Evolutionary conservation across 371 early-diverging fungal genomes (phyloP), one percentile per base, ranked within the genome.

Genomic region (Coemansia sp.): DNA sequence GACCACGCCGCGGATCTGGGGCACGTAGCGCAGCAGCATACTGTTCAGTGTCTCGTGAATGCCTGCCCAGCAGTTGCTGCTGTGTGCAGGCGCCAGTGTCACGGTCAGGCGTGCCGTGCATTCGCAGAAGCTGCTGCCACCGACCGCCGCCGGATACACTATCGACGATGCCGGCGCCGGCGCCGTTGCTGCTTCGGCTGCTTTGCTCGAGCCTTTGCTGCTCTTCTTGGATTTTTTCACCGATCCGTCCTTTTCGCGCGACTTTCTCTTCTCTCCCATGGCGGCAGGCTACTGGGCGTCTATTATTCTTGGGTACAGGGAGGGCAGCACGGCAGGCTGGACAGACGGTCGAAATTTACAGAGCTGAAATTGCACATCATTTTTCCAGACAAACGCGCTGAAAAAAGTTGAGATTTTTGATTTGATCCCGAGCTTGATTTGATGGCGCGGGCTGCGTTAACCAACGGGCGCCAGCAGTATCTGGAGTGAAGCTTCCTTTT

Each of bases 1-100:
- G 12, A 94, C 88, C 38, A 97, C 90, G 57, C 96, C 95, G 62
- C 90, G 89, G 5, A 96, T 83, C 69, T 92, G 89, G 34, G 90
- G 87, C 46, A 94, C 80, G 56, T 77, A 93, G 88, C 87, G 89
- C 86, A 93, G 87, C n/a, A 95, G 84, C 80, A 92, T 90, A 34
- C 85, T 84, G 69, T 91, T 90, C 29, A 95, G 77, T 51, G 89
- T 85, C 71, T 91, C 92, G 58, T 87, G 82, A 38, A 94, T 84
- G 32, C 95, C 94, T 29, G 86, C 83, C 74, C 81, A 80, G 5
- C 82, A 79, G 64, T 88, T 86, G 55, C 80, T 77, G 60, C 82
- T 81, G 79, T 88, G 90, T 67, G 84, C 81, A 37, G 93, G 92
- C 6, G 93, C 86, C 60, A 93, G 80, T 56, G 88, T 87, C 65